Evolutionary conservation across 2,329 filamentous ascomycete species (phyloP).

Genomic region (Exophiala sp.): DNA sequence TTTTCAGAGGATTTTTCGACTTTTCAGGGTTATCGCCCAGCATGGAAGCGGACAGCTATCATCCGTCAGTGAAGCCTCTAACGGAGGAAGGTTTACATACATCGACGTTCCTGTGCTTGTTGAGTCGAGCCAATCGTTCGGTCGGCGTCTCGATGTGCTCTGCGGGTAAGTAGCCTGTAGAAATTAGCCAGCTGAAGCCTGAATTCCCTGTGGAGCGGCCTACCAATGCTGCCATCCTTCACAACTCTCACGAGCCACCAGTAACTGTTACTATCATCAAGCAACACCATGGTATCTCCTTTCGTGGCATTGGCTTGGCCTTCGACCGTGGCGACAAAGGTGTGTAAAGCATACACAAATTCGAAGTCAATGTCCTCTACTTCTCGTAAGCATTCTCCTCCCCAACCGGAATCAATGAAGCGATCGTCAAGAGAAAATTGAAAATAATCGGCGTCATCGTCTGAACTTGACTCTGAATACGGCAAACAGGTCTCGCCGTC

Average conservation of each 20-base stretch:
- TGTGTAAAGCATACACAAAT: slow-evolving; percentile 96
- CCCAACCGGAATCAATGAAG: slow-evolving; percentile 68
- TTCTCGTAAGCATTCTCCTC: slow-evolving; percentile 77
- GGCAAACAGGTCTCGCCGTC: slow-evolving; percentile 36
- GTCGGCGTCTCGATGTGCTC: slow-evolving; percentile 98
- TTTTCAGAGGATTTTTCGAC: slow-evolving; percentile 73
- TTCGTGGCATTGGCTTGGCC: slow-evolving; percentile 98
- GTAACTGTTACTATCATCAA: slow-evolving; percentile 98
- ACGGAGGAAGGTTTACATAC: slow-evolving; percentile 49
- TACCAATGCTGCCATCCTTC: slow-evolving; percentile 91
- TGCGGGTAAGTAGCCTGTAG: slow-evolving; percentile 80
- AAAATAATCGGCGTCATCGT: slow-evolving; percentile 60
- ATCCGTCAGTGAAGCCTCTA: slow-evolving; percentile 22
- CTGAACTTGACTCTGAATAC: slow-evolving; percentile 41
- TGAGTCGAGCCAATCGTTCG: slow-evolving; percentile 83
- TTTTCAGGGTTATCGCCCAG: slow-evolving; percentile 70
- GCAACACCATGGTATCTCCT: slow-evolving; percentile 95
- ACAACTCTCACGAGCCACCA: slow-evolving; percentile 98
- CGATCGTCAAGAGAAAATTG: slow-evolving; percentile 52
- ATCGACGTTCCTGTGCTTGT: slow-evolving; percentile 97
- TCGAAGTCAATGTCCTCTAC: slow-evolving; percentile 99
- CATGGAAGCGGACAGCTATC: slow-evolving; percentile 63
- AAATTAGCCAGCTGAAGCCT: slow-evolving; percentile 24
- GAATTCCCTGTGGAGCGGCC: slow-evolving; percentile 26
- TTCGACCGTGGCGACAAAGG: slow-evolving; percentile 95